Evolutionary conservation across 192 early-diverging fungal species (phyloP), one percentile per base, ranked within the genome.

Genomic region (Backusella parvicylindrica): DNA sequence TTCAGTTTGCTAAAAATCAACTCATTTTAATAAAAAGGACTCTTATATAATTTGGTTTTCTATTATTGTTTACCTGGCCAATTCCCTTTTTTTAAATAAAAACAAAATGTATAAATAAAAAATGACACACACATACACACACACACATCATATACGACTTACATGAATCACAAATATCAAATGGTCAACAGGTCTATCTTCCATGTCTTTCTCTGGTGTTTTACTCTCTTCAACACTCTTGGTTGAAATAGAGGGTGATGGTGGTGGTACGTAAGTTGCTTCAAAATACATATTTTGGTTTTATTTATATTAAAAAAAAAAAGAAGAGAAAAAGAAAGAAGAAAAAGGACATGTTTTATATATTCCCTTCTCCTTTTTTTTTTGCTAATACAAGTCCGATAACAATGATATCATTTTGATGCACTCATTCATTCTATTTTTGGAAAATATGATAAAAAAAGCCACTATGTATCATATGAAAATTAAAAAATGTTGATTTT

Each of bases 151-250:
- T n/a, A n/a, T n/a, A 18, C 43, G 18, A 53, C 43, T 69, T 81
- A 74, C 79, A 72, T 83, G 81, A 21, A 83, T 79, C 18, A 83
- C 78, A 68, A 83, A 83, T 9, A 83, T 72, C 7, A 83, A 33
- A 26, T 83, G 81, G 30, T 83, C 73, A 23, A 83, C 72, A 33
- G 77, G 70, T 47, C 36, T 50, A 67, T 75, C 53, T 23, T 28
- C 26, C 21, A 9, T 28, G 28, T 78, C 71, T 18, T 43, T 41
- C 4, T 64, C 60, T 5, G 31, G 28, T 16, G 49, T 23, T 36
- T 40, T 21, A 21, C 16, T 43, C 38, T 63, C 56, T 72, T 38
- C 36, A 40, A 26, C 8, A 28, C 56, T 63, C 16, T 40, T 16
- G n/a, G 37, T 41, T 16, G 56, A 40, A 16, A 40, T 63, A 43